phyloP scores from a whole-genome alignment of 352 stramenopile species.

The Globisporangium parvum region DNA sequence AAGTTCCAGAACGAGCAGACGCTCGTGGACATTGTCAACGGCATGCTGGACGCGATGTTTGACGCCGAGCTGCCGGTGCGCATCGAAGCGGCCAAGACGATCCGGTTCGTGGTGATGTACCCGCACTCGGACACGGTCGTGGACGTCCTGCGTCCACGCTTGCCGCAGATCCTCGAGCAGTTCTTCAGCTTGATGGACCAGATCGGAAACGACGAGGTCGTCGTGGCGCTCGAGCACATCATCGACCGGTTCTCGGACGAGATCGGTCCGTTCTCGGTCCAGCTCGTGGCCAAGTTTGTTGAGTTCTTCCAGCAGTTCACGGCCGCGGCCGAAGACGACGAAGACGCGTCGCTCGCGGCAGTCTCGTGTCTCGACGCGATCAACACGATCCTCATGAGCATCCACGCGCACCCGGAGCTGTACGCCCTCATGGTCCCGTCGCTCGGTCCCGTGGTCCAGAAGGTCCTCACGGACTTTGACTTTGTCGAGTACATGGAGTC shows the following conservation, averaged over 20 bases:
- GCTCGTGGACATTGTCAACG: conserved; percentile 68
- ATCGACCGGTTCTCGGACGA: conserved; percentile 96
- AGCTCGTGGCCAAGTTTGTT: conserved; percentile 93
- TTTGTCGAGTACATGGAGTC: conserved; percentile 97
- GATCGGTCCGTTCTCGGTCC: conserved; percentile 91
- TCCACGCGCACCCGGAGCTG: conserved; percentile 77
- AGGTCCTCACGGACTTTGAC: conserved; percentile 94
- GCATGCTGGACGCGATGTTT: conserved; percentile 86
- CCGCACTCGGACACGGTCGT: conserved; percentile 77
- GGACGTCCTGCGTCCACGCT: conserved; percentile 86
- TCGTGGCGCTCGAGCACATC: conserved; percentile 92
- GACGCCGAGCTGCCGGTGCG: conserved; percentile 95
- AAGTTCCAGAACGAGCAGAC: conserved; percentile 90
- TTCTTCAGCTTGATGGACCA: conserved; percentile 99
- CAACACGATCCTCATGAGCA: conserved; percentile 82
- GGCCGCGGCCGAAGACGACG: conserved; percentile 88
- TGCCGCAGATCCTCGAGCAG: conserved; percentile 95
- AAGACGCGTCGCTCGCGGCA: conserved; percentile 95
- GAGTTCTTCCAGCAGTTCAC: conserved; percentile 95
- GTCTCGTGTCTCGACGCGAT: conserved; percentile 85
- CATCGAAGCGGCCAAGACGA: conserved; percentile 92
- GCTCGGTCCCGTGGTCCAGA: conserved; percentile 93
- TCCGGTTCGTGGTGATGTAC: conserved; percentile 86
- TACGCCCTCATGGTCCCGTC: conserved; percentile 90
- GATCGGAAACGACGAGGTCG: conserved; percentile 98